Evolutionary conservation across 2,329 filamentous ascomycete genomes (phyloP), one percentile per base, ranked within the genome.

Genomic region (Pestalotiopsis sp.): DNA sequence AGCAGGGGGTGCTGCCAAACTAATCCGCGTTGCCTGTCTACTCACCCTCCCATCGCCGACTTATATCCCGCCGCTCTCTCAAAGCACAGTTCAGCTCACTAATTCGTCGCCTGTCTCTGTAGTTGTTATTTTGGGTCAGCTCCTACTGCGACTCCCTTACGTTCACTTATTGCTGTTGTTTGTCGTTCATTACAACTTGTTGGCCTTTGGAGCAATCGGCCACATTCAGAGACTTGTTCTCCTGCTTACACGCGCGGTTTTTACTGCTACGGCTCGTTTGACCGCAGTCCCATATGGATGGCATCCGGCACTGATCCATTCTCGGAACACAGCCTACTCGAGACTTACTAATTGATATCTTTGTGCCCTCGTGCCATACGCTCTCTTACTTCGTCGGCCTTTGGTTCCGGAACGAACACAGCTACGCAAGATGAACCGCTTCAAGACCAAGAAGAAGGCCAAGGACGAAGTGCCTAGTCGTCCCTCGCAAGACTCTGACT

Each of bases 371-470:
- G 57, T 59, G 57, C 57, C 12, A 17, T 23, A 27, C 23, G 14
- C 20, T 27, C 27, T 25, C n/a, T n/a, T 58, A 27, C 25, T 13
- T 14, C 3, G 12, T 11, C 12, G 12, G 23, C 20, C 23, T 17
- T 23, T 14, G 2, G 13, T 14, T 20, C 14, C 14, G 57, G 23
- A 23, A 17, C 23, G 31, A 27, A 59, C 57, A 27, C 12, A 20
- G 4, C 13, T 27, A 36, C 11, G 14, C 71, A 75, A 41, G 20
- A 95, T 95, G 92, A 94, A 95, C 82, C 90, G 92, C 67, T 93
- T 95, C 77, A 86, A 92, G 74, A 90, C 85, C 63, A 91, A 91
- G 82, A 94, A 91, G 84, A 92, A 90, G 86, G 86, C 79, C 67
- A 89, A 88, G 82, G 90, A 91, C 62, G 87, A 88, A 9, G 75